These are phyloP conservation scores for Syzygium syzygioides DNA, from an alignment of 441 rosid species.

Conservation along the genomic window DNA sequence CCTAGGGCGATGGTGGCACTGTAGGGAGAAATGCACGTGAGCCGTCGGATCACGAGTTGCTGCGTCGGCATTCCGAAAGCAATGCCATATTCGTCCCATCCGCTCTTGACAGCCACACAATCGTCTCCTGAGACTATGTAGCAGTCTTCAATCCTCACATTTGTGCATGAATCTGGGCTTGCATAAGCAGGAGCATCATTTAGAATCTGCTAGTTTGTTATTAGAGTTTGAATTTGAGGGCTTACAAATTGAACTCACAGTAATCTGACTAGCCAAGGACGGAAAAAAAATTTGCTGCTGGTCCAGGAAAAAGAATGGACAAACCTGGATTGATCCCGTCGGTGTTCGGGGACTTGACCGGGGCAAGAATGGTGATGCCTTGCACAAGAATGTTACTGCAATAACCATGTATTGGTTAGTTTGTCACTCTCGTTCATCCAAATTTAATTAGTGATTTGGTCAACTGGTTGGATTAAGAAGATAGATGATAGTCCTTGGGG, in stretches of 20 bases:
- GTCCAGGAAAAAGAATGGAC: neutral
- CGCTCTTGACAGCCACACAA: slow-evolving; percentile 62
- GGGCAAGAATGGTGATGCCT: slow-evolving; percentile 59
- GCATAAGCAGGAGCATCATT: neutral
- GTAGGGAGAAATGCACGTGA: slow-evolving; percentile 59
- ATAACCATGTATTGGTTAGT: neutral
- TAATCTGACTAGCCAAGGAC: neutral
- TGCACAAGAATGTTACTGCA: slow-evolving; percentile 49
- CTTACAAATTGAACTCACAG: neutral
- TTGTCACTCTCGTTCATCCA: neutral
- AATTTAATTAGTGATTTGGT: neutral
- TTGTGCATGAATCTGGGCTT: slow-evolving; percentile 55
- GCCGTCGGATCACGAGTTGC: slow-evolving; percentile 33
- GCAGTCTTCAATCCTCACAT: slow-evolving; percentile 57
- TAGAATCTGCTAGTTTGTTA: neutral
- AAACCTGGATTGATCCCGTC: slow-evolving; percentile 76
- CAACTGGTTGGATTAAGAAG: neutral
- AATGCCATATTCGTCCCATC: slow-evolving; percentile 75
- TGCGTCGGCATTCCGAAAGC: slow-evolving; percentile 60
- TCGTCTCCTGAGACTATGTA: slow-evolving; percentile 70
- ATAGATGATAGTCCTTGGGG: neutral
- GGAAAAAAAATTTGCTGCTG: neutral
- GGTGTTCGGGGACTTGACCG: slow-evolving; percentile 60
- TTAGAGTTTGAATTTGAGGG: neutral
- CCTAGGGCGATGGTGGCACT: slow-evolving; percentile 64